phyloP scores from a whole-genome alignment of 2,329 filamentous ascomycete genomes.

The Plenodomus tracheiphilus region DNA sequence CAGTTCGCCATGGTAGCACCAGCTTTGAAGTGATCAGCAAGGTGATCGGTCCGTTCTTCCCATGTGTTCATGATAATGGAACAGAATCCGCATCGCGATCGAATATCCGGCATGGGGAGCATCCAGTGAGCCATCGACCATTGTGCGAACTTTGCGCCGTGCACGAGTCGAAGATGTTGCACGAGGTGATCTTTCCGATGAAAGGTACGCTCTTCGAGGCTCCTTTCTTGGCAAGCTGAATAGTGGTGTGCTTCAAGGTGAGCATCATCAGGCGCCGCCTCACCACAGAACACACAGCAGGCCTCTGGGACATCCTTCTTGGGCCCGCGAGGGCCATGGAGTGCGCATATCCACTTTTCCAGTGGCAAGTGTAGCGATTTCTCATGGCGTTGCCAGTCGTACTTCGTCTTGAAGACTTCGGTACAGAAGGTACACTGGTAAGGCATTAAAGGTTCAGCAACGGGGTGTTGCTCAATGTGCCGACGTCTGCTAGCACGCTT shows the following conservation, averaged over 20 bases:
- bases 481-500: slow-evolving; percentile 12
- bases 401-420: slow-evolving; percentile 34
- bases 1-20: slow-evolving; percentile 29
- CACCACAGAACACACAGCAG: slow-evolving; percentile 27
- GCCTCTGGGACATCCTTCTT: slow-evolving; percentile 16
- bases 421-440: slow-evolving; percentile 39
- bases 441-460: slow-evolving; percentile 13
- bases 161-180: slow-evolving; percentile 32
- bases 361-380: slow-evolving; percentile 33
- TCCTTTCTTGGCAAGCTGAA: slow-evolving; percentile 23
- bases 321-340: slow-evolving; percentile 12
- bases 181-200: slow-evolving; percentile 34
- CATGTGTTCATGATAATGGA: slow-evolving; percentile 21
- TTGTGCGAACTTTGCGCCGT: slow-evolving; percentile 20
- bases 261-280: slow-evolving; percentile 10
- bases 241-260: slow-evolving; percentile 27
- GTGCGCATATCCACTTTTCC: slow-evolving; percentile 31
- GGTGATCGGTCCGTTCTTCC: slow-evolving; percentile 27
- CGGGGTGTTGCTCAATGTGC: slow-evolving; percentile 12
- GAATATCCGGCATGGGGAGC: slow-evolving; percentile 25
- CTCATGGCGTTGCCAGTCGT: slow-evolving; percentile 37
- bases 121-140: slow-evolving; percentile 43
- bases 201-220: slow-evolving; percentile 29
- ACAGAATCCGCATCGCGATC: slow-evolving; percentile 31
- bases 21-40: slow-evolving; percentile 31